These are phyloP conservation scores for Penicillium sp. DNA, from an alignment of 2,329 filamentous ascomycete genomes.

Conservation along the genomic window DNA sequence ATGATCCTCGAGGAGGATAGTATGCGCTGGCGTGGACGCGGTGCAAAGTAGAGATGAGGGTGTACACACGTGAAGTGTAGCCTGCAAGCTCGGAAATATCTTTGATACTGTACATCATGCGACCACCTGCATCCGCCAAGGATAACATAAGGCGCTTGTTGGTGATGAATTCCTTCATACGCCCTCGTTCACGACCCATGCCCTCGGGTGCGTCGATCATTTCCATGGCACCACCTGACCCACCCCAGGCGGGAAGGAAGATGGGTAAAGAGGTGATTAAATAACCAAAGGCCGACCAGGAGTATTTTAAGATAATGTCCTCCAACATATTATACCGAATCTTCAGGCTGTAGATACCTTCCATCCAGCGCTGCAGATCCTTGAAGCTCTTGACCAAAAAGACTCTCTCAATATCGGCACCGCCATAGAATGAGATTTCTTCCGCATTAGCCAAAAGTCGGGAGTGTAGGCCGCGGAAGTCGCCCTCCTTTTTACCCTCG, in stretches of 20 bases:
- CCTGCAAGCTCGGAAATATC: slow-evolving; percentile 93
- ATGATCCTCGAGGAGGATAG: slow-evolving; percentile 63
- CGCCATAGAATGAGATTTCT: slow-evolving; percentile 96
- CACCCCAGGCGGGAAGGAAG: slow-evolving; percentile 92
- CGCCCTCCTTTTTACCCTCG: slow-evolving; percentile 90
- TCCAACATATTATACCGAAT: slow-evolving; percentile 99
- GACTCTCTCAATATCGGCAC: slow-evolving; percentile 89
- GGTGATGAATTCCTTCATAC: slow-evolving; percentile 99
- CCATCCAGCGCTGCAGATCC: slow-evolving; percentile 94
- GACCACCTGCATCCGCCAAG: slow-evolving; percentile 88
- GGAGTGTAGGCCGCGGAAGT: slow-evolving; percentile 88
- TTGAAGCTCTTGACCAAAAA: slow-evolving; percentile 91
- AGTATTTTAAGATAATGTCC: slow-evolving; percentile 97
- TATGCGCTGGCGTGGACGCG: slow-evolving; percentile 91
- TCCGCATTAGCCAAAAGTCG: slow-evolving; percentile 94
- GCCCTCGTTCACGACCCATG: slow-evolving; percentile 66
- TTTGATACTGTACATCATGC: slow-evolving; percentile 99
- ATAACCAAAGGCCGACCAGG: slow-evolving; percentile 97
- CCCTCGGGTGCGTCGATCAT: slow-evolving; percentile 46
- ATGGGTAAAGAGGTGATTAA: slow-evolving; percentile 88
- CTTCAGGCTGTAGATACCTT: slow-evolving; percentile 95
- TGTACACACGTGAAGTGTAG: slow-evolving; percentile 94
- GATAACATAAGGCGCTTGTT: slow-evolving; percentile 99
- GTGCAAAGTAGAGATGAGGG: slow-evolving; percentile 90
- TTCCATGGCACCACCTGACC: slow-evolving; percentile 72